Conservation (phyloP, 2,329 filamentous ascomycete genomes). For the Monilinia fructigena region DNA sequence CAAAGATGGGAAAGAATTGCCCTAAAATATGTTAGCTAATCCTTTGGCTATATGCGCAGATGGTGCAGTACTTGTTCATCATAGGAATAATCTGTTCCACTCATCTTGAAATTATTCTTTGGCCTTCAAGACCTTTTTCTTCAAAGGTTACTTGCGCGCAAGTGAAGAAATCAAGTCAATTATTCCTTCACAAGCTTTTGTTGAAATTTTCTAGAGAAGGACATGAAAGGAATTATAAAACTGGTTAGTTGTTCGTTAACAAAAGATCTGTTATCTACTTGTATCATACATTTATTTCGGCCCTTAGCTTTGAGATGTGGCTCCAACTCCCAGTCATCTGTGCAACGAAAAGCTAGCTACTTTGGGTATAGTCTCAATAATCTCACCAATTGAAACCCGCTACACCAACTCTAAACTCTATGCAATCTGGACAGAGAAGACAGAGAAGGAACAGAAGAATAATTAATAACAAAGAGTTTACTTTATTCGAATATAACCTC, state of each 20-base stretch:
- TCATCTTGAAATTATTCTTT: constrained; percentile 37
- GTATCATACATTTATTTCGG: constrained; percentile 14
- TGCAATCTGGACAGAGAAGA: constrained; percentile 24
- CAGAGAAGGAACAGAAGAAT: constrained; percentile 12
- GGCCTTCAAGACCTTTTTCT: constrained; percentile 32
- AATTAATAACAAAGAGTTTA: background rate
- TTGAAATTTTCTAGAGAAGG: background rate
- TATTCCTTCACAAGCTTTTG: background rate
- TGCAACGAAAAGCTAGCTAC: constrained; percentile 1
- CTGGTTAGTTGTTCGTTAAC: constrained; percentile 1
- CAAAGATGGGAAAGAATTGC: constrained; percentile 99
- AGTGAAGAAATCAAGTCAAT: constrained; percentile 4
- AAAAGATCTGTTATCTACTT: constrained; percentile 9
- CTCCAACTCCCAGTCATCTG: constrained; percentile 13
- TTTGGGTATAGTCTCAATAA: background rate
- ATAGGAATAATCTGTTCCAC: constrained; percentile 83
- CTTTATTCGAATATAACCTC: background rate
- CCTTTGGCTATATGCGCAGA: background rate
- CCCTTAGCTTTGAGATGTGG: constrained; percentile 22
- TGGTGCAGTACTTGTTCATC: constrained; percentile 71
- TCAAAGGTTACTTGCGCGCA: constrained; percentile 32
- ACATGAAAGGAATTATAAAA: constrained; percentile 14
- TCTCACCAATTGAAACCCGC: constrained; percentile 7
- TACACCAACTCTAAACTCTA: constrained; percentile 1
- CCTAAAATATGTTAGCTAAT: constrained; percentile 48